phyloP scores from a whole-genome alignment of 768 basidiomycete species.

The Russula emetica region DNA sequence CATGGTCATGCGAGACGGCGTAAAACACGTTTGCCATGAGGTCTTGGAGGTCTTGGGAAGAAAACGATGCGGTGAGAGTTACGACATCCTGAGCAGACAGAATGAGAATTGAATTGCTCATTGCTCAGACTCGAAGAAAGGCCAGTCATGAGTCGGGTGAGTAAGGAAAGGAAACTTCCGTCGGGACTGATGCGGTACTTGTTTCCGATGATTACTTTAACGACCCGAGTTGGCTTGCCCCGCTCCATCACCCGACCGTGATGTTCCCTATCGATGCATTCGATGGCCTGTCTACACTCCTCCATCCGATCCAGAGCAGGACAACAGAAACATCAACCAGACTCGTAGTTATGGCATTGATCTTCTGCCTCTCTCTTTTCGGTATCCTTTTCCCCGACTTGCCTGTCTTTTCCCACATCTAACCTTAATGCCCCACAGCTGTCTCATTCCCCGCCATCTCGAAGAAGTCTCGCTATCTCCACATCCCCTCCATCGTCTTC shows the following conservation, averaged over 20 bases:
- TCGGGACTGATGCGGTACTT: slow-evolving; percentile 21
- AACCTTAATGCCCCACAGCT: slow-evolving; percentile 38
- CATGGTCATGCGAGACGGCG: not conserved
- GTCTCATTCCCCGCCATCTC: slow-evolving; percentile 70
- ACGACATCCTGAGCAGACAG: slow-evolving; percentile 60
- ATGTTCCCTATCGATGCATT: not conserved
- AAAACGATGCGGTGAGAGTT: slow-evolving; percentile 42
- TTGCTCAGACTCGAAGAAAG: not conserved
- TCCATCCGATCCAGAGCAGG: not conserved
- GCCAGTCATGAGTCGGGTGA: not conserved
- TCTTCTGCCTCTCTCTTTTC: slow-evolving; percentile 59
- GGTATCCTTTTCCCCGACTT: slow-evolving; percentile 41
- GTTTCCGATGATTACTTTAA: not conserved
- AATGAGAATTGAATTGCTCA: slow-evolving; percentile 41
- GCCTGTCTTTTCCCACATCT: not conserved
- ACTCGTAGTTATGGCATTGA: slow-evolving; percentile 42
- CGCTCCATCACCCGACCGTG: not conserved
- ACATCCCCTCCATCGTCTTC: slow-evolving; percentile 64
- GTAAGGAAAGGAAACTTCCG: not conserved
- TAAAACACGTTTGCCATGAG: slow-evolving; percentile 29
- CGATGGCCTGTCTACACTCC: not conserved
- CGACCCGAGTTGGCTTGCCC: not conserved
- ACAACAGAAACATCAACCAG: slow-evolving; percentile 6
- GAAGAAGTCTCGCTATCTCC: slow-evolving; percentile 46
- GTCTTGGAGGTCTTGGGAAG: slow-evolving; percentile 39